phyloP scores from a whole-genome alignment of 306 rosid genomes.

The Trifolium fragiferum region DNA sequence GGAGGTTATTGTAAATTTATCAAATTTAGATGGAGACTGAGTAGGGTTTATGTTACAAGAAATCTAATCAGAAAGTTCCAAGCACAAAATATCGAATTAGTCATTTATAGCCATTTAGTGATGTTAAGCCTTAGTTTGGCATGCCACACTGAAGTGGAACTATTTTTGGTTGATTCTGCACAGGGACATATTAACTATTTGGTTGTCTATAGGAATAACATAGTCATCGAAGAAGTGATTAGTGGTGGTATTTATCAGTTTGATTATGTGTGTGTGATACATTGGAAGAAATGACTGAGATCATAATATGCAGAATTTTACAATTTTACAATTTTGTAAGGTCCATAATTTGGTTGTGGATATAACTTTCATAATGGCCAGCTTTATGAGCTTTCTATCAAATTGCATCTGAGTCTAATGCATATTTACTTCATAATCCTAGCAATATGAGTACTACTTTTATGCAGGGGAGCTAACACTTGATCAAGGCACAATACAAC shows the following conservation, averaged over 20 bases:
- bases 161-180: no score
- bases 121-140: no score
- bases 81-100: not conserved
- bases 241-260: not conserved
- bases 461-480: not conserved
- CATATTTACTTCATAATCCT: not conserved
- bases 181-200: no score
- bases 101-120: no score
- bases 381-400: not conserved
- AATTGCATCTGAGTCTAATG: not conserved
- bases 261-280: no score
- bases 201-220: no score
- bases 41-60: slow-evolving; percentile 1
- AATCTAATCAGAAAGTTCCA: not conserved
- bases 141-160: no score
- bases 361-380: no score
- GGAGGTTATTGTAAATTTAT: not conserved
- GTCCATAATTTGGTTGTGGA: no score
- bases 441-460: not conserved
- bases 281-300: no score
- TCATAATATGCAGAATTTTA: no score
- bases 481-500: not conserved
- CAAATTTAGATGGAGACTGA: not conserved
- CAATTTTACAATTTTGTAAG: no score
- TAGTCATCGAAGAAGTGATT: not conserved